Evolutionary conservation across 2,329 filamentous ascomycete genomes (phyloP).

Genomic region (Cercospora janseana): DNA sequence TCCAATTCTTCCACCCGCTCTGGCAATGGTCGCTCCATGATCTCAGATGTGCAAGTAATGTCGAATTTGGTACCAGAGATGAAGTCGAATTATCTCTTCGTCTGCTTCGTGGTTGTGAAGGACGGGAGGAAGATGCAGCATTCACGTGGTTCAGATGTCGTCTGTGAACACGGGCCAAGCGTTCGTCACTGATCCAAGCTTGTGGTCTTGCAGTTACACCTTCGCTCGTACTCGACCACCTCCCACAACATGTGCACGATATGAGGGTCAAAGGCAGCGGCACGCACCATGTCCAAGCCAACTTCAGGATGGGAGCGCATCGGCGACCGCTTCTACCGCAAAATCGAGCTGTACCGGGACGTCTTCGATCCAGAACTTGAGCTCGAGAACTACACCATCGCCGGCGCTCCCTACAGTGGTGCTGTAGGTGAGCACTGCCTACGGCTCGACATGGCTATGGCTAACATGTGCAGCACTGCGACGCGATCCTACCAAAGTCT

Average conservation of each 20-base stretch:
- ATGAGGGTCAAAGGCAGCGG: conserved; percentile 10
- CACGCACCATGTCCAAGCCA: conserved; percentile 53
- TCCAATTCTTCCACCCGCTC: conserved; percentile 71
- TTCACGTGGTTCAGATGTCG: not conserved
- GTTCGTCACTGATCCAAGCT: conserved; percentile 5
- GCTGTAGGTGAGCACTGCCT: conserved; percentile 68
- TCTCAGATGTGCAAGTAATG: not conserved
- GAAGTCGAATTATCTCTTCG: no score
- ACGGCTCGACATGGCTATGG: conserved; percentile 3
- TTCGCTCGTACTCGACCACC: not conserved
- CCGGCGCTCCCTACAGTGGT: conserved; percentile 88
- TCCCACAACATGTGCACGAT: not conserved
- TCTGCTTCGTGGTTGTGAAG: not conserved
- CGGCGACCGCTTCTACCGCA: conserved; percentile 92
- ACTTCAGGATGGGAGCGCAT: conserved; percentile 93
- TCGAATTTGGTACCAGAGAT: no score
- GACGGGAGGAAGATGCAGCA: not conserved
- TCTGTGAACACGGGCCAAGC: not conserved
- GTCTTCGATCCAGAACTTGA: conserved; percentile 92
- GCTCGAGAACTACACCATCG: conserved; percentile 89
- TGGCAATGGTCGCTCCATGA: conserved; percentile 8
- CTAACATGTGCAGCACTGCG: conserved; percentile 66
- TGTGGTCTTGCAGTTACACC: not conserved
- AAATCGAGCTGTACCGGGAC: conserved; percentile 86
- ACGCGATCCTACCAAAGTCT: conserved; percentile 81